Conservation (phyloP, 108 stramenopile genomes). For the Chaetoceros muelleri region DNA sequence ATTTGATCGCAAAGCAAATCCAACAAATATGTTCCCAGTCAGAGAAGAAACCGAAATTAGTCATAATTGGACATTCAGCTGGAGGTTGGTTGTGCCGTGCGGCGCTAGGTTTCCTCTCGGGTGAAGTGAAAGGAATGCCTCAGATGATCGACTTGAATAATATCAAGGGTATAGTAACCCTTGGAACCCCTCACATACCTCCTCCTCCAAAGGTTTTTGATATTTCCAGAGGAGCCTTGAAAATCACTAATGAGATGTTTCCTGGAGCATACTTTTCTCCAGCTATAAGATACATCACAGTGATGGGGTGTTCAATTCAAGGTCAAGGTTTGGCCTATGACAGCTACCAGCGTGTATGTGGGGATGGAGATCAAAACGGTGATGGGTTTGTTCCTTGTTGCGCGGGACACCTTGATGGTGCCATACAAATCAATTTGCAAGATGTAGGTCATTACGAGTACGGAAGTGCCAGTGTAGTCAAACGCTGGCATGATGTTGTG, state of each 20-base stretch:
- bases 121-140: slow-evolving; percentile 19
- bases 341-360: slow-evolving; percentile 77
- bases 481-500: slow-evolving; percentile 54
- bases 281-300: slow-evolving; percentile 66
- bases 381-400: slow-evolving; percentile 82
- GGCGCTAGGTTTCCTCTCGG: slow-evolving; percentile 58
- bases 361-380: slow-evolving; percentile 48
- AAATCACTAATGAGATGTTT: slow-evolving; percentile 44
- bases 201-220: slow-evolving; percentile 35
- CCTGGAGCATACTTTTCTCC: slow-evolving; percentile 64
- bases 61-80: slow-evolving; percentile 74
- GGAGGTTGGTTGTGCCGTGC: slow-evolving; percentile 90
- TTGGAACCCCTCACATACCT: slow-evolving; percentile 71
- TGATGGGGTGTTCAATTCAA: slow-evolving; percentile 53
- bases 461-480: slow-evolving; percentile 62
- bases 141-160: slow-evolving; percentile 21
- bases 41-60: slow-evolving; percentile 21
- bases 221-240: slow-evolving; percentile 68
- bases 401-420: slow-evolving; percentile 66
- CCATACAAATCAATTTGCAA: slow-evolving; percentile 49
- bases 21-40: slow-evolving; percentile 21
- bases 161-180: slow-evolving; percentile 41
- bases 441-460: slow-evolving; percentile 80
- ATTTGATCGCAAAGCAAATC: slow-evolving; percentile 42
- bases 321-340: slow-evolving; percentile 51